Evolutionary conservation across 2,329 filamentous ascomycete genomes (phyloP).

Genomic region (Scorias spongiosa): DNA sequence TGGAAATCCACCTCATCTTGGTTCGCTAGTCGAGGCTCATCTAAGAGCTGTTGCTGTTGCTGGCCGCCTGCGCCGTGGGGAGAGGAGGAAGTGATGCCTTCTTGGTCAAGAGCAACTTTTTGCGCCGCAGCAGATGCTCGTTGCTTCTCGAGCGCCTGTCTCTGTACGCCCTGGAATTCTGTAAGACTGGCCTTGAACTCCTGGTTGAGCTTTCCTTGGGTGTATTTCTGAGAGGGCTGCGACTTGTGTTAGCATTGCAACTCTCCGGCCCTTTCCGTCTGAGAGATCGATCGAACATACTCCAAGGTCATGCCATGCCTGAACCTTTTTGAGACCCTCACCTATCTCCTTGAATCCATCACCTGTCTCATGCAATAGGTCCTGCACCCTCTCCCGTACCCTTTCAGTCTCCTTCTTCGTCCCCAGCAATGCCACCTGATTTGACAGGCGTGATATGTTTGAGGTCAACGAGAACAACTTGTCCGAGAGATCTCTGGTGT

Average conservation of each 20-base stretch:
- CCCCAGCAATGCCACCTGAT: conserved; percentile 72
- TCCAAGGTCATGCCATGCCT: conserved; percentile 55
- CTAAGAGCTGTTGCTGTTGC: conserved; percentile 37
- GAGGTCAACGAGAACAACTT: conserved; percentile 80
- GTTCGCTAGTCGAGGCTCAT: conserved; percentile 65
- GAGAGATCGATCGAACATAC: conserved; percentile 31
- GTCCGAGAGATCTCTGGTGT: conserved; percentile 71
- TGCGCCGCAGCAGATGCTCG: conserved; percentile 72
- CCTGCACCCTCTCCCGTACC: conserved; percentile 78
- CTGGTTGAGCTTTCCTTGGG: conserved; percentile 83
- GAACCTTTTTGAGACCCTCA: conserved; percentile 84
- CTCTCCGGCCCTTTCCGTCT: conserved; percentile 39
- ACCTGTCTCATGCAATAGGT: conserved; percentile 72
- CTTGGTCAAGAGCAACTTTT: conserved; percentile 57
- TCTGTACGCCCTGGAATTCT: conserved; percentile 87
- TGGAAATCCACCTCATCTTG: conserved; percentile 98
- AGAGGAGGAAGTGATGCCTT: conserved; percentile 23
- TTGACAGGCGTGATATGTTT: conserved; percentile 71
- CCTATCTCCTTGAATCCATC: conserved; percentile 81
- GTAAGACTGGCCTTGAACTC: conserved; percentile 80
- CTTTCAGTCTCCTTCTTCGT: conserved; percentile 84
- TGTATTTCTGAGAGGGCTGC: conserved; percentile 89
- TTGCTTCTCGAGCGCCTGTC: conserved; percentile 81
- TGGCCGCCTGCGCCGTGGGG: conserved; percentile 32
- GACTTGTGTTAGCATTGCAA: conserved; percentile 3